phyloP scores from a whole-genome alignment of 2,329 filamentous ascomycete species.

The Biscogniauxia sp. region DNA sequence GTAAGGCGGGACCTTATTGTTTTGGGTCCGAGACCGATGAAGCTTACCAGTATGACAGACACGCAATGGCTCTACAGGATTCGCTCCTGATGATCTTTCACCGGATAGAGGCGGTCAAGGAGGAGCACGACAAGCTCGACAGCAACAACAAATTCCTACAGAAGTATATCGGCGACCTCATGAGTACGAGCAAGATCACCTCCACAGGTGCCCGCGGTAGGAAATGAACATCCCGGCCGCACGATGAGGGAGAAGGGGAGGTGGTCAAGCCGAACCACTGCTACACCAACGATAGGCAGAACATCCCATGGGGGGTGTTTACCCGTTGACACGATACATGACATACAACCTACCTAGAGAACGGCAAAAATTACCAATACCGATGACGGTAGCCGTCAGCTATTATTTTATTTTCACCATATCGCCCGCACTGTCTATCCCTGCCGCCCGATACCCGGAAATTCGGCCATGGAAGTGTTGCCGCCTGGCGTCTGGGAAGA shows the following conservation, averaged over 20 bases:
- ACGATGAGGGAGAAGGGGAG: slow-evolving; percentile 1
- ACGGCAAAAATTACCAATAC: not conserved
- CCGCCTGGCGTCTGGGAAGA: slow-evolving; percentile 14
- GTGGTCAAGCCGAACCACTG: not conserved
- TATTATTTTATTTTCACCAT: not conserved
- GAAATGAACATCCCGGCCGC: slow-evolving; percentile 43
- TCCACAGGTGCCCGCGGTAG: slow-evolving; percentile 51
- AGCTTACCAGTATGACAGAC: slow-evolving; percentile 49
- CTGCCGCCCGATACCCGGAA: slow-evolving; percentile 6
- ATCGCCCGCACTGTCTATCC: not conserved
- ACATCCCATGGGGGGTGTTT: not conserved
- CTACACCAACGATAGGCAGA: not conserved
- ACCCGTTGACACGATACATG: not conserved
- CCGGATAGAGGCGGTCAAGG: slow-evolving; percentile 89
- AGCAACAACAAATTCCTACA: slow-evolving; percentile 96
- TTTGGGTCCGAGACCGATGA: not conserved
- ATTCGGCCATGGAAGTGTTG: slow-evolving; percentile 19
- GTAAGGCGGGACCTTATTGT: slow-evolving; percentile 36
- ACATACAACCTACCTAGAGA: slow-evolving; percentile 1
- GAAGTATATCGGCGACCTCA: slow-evolving; percentile 96
- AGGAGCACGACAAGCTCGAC: slow-evolving; percentile 94
- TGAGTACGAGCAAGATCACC: slow-evolving; percentile 78
- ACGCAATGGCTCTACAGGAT: slow-evolving; percentile 84
- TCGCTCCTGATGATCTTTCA: slow-evolving; percentile 88
- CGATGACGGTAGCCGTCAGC: not conserved